A percentile compares a stretch with the other conserved stretches of the same genome.
Conservation (phyloP, 2,329 filamentous ascomycete species). For the Aspergillus fischeri region DNA sequence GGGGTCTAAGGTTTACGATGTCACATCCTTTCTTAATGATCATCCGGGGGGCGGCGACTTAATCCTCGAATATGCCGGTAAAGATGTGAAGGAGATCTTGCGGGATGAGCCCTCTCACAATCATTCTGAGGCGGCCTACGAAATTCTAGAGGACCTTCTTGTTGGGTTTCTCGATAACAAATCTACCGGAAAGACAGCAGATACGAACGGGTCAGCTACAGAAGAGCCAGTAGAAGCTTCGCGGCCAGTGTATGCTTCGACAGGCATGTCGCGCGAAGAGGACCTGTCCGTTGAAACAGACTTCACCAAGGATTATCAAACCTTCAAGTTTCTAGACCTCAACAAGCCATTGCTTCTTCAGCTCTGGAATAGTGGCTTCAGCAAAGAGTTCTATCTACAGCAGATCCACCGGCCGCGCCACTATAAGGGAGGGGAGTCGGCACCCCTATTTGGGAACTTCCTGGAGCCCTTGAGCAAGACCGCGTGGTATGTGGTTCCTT, state of each 20-base stretch:
- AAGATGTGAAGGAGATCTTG: slow-evolving; percentile 78
- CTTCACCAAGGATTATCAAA: slow-evolving; percentile 68
- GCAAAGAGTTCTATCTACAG: slow-evolving; percentile 93
- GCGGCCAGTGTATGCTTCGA: slow-evolving; percentile 49
- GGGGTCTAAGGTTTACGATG: slow-evolving; percentile 86
- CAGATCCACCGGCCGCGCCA: slow-evolving; percentile 94
- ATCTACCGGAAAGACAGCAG: slow-evolving; percentile 48
- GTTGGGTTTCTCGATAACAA: slow-evolving; percentile 73
- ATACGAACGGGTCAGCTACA: slow-evolving; percentile 22
- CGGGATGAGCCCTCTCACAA: slow-evolving; percentile 76
- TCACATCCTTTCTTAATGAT: slow-evolving; percentile 83
- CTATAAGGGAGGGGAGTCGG: slow-evolving; percentile 88
- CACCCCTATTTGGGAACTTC: slow-evolving; percentile 95
- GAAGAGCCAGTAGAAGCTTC: slow-evolving; percentile 26
- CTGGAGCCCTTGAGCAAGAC: slow-evolving; percentile 96
- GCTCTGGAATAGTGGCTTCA: slow-evolving; percentile 82
- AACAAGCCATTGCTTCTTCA: slow-evolving; percentile 80
- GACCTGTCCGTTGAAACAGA: slow-evolving; percentile 88
- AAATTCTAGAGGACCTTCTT: slow-evolving; percentile 82
- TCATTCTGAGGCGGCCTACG: slow-evolving; percentile 92
- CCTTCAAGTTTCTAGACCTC: slow-evolving; percentile 90
- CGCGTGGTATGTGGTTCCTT: slow-evolving; percentile 86
- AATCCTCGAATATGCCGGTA: slow-evolving; percentile 83
- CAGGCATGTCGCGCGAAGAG: slow-evolving; percentile 84
- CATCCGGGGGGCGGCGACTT: slow-evolving; percentile 89